Evolutionary conservation across 148 eudicot genomes (phyloP), one percentile per base, ranked within the genome.

Genomic region (Nepenthes gracilis): DNA sequence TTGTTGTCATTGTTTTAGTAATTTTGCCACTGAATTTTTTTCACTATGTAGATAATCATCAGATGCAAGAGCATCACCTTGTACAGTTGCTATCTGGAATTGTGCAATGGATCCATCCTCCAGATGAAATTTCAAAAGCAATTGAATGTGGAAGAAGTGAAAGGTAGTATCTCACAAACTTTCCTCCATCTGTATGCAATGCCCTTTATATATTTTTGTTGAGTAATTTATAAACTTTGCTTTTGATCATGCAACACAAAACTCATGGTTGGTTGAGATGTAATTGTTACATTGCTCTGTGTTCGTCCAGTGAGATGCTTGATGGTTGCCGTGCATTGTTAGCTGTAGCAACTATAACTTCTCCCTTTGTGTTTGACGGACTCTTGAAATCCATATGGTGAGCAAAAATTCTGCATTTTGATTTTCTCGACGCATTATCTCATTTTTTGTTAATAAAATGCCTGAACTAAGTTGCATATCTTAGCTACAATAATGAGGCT

Each of bases 321-420:
- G 99, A 94, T 84, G 99, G 97, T 56, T 94, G 99, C 67, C 97
- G 99, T 63, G 92, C 95, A 64, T 77, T 94, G 65, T 63, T 89
- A 72, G 82, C 89, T 40, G 70, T 94, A 63, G 89, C 99, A 23
- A 78, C 89, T 62, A 77, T 89, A 74, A 80, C 89, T 61, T 81
- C 80, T n/a, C 92, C 97, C 35, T 49, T 72, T 59, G 64, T 69
- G 61, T 94, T 86, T 80, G 95, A 94, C 68, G 74, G 64, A 57
- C 85, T 94, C 57, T 72, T 94, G 69, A 86, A 81, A 62, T 81
- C 95, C 68, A 62, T 86, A 64, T 84, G 97, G 99, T 94, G 49
- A 66, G 88, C 67, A 43, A 62, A 47, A 49, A 13, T 10, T 11
- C 1, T 54, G 36, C 43, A 14, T 70, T 12, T 45, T 23, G 48